Evolutionary conservation across 1,284 basidiomycete species (phyloP), one percentile per base, ranked within the genome.

Genomic region (Heterobasidion annosum): DNA sequence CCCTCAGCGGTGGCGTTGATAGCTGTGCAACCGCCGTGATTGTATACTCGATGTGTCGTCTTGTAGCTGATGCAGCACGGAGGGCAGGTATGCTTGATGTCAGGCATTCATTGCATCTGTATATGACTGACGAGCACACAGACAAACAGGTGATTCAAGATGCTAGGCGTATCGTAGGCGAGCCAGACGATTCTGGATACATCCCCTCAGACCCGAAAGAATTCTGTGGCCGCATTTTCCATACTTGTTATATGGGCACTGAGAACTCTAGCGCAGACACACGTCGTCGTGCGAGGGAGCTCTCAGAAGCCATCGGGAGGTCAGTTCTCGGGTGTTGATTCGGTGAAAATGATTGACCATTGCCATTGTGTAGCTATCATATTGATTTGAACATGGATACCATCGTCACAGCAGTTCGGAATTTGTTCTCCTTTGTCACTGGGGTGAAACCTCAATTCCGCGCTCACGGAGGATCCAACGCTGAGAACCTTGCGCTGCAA

Each of bases 241-340:
- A 98, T 67, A 98, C 96, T 0, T 98, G 93, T 71, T 99, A 98
- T 71, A 99, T 99, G 97, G 96, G 96, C 10, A 99, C 96, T 0
- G 91, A 95, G 68, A 96, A 99, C 68, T 98, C 93, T 9, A 91
- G 87, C 59, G 69, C 70, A 1, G 96, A 98, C 61, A 99, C 97
- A 8, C 76, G 94, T 12, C 72, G 78, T 58, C 79, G 96, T 37
- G 97, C 96, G 2, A 94, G 90, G 66, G 82, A 88, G 50, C 80
- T 99, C 6, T 85, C 91, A 2, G 75, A 84, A 51, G 89, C 91
- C 0, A 96, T 99, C 56, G 95, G 96, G 64, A 87, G 88, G 91
- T 91, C 62, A 54, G 73, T 61, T 2, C 25, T 44, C 34, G 18
- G 5, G 18, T 40, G 34, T 19, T 42, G 25, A 25, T 16, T 43